phyloP scores from a whole-genome alignment of 352 stramenopile species.

The Phytopythium chamaehyphon region DNA sequence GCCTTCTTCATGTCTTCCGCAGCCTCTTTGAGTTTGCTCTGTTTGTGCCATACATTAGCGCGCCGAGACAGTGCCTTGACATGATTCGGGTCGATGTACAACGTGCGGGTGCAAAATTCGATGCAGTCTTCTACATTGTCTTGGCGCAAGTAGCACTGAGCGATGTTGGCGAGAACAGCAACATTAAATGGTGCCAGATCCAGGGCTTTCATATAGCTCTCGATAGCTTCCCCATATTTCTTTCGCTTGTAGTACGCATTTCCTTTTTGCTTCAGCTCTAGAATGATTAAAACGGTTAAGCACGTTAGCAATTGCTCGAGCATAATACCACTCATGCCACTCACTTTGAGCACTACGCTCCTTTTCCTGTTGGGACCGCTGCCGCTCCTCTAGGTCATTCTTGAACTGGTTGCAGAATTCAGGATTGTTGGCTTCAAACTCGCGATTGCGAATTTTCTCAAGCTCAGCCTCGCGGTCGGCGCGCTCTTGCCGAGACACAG shows the following conservation, averaged over 20 bases:
- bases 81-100: constrained; percentile 51
- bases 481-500: constrained; percentile 58
- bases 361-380: constrained; percentile 51
- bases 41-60: constrained; percentile 41
- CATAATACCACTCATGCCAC: neutral
- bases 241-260: constrained; percentile 62
- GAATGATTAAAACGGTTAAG: neutral
- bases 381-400: constrained; percentile 58
- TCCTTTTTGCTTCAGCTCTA: constrained; percentile 54
- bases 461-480: constrained; percentile 43
- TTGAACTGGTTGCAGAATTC: constrained; percentile 81
- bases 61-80: constrained; percentile 73
- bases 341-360: constrained; percentile 47
- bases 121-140: constrained; percentile 49
- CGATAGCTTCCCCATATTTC: constrained; percentile 49
- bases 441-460: constrained; percentile 58
- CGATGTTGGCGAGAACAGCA: constrained; percentile 65
- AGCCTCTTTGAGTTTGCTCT: constrained; percentile 43
- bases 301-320: too few relatives aligned
- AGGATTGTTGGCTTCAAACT: constrained; percentile 75
- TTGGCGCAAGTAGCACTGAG: constrained; percentile 52
- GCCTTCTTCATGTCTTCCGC: constrained; percentile 53
- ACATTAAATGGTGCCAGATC: constrained; percentile 50
- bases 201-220: constrained; percentile 68
- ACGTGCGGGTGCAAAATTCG: constrained; percentile 63